Conservation (phyloP, 345 rosid genomes). For the Adansonia digitata region DNA sequence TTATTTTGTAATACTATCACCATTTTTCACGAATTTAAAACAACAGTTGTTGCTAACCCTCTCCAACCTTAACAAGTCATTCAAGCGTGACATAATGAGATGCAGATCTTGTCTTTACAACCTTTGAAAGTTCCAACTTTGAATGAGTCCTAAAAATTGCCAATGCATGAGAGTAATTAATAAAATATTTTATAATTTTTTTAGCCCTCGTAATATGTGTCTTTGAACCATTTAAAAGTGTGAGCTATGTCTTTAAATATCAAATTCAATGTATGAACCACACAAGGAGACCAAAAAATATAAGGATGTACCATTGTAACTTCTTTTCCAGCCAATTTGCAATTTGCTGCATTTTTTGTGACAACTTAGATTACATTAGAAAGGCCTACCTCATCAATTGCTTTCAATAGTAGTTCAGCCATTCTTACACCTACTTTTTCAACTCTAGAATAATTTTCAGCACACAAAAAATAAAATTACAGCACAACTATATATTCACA, state of each 20-base stretch:
- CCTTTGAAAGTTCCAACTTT: not conserved
- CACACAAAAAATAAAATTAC: not conserved
- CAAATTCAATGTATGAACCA: too few relatives aligned
- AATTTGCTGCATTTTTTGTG: not conserved
- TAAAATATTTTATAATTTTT: too few relatives aligned
- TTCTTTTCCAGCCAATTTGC: not conserved
- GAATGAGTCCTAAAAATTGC: not conserved
- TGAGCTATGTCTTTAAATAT: too few relatives aligned
- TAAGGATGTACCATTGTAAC: not conserved
- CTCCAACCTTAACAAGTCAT: not conserved
- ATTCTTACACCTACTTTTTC: not conserved
- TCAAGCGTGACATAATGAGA: not conserved
- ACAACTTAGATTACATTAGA: not conserved
- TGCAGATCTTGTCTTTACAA: not conserved
- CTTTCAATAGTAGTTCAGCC: not conserved
- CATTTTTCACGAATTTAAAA: not conserved
- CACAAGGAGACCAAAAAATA: too few relatives aligned
- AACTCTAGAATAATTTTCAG: not conserved
- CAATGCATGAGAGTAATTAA: too few relatives aligned
- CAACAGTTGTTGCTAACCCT: too few relatives aligned
- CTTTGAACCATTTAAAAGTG: too few relatives aligned
- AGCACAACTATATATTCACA: not conserved
- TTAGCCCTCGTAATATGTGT: too few relatives aligned
- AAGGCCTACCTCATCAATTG: too few relatives aligned
- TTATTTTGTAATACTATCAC: not conserved